A percentile compares a stretch with the other conserved stretches of the same genome.
phyloP scores from a whole-genome alignment of 257 asterid genomes.

The Plectranthus barbatus region DNA sequence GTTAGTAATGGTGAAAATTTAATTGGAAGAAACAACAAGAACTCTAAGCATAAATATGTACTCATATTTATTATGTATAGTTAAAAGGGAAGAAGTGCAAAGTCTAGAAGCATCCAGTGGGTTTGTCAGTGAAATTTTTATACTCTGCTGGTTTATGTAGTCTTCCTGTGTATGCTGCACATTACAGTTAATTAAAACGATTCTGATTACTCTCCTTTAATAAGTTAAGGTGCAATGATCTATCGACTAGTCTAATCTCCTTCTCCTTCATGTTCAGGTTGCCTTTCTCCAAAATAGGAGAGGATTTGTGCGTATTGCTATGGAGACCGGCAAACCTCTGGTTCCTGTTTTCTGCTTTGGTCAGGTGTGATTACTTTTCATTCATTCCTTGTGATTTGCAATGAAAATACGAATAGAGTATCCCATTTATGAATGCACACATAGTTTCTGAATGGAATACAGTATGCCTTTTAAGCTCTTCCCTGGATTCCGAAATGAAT shows the following conservation, averaged over 20 bases:
- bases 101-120: constrained; percentile 1
- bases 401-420: not conserved
- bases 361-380: constrained; percentile 47
- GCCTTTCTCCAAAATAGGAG: constrained; percentile 59
- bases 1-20: not conserved
- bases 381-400: constrained; percentile 2
- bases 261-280: constrained; percentile 31
- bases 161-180: not conserved
- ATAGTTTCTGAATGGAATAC: not conserved
- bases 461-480: too few species aligned
- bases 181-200: not conserved
- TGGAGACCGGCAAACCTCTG: constrained; percentile 84
- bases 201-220: not conserved
- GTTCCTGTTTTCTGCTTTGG: constrained; percentile 99
- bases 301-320: constrained; percentile 86
- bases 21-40: not conserved
- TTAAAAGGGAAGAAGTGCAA: not conserved
- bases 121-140: not conserved
- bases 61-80: too few species aligned
- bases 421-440: not conserved
- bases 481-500: too few species aligned
- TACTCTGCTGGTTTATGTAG: not conserved
- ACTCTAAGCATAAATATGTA: not conserved
- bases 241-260: constrained; percentile 4
- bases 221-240: not conserved